Percentiles rank a stretch among this genome's conserved stretches.
These are phyloP conservation scores for Morella rubra DNA, from an alignment of 306 rosid species.

Conservation along the genomic window DNA sequence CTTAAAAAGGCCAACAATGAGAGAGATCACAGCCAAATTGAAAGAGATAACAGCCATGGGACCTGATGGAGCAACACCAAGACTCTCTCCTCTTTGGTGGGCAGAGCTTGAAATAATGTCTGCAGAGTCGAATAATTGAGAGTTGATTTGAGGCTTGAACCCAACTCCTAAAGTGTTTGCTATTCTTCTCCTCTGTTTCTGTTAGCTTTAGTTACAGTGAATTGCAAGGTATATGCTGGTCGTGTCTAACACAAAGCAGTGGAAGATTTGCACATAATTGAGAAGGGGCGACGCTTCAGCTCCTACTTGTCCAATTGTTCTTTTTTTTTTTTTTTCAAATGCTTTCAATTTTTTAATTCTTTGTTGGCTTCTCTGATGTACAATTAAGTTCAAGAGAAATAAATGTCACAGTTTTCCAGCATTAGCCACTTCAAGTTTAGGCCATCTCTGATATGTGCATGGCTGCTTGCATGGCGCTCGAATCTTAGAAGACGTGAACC, in stretches of 20 bases:
- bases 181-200: conserved; percentile 20
- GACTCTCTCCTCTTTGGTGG: conserved; percentile 93
- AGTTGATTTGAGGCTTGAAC: conserved; percentile 20
- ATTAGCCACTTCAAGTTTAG: not conserved
- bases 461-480: no score
- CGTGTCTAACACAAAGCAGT: conserved; percentile 14
- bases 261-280: conserved; percentile 23
- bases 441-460: no score
- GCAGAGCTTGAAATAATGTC: conserved; percentile 87
- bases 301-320: not conserved
- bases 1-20: conserved; percentile 58
- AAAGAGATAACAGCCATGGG: conserved; percentile 66
- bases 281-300: conserved; percentile 4
- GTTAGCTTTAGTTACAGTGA: conserved; percentile 29
- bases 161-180: conserved; percentile 5
- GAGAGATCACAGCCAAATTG: conserved; percentile 52
- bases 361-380: not conserved
- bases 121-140: conserved; percentile 42
- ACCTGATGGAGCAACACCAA: conserved; percentile 79
- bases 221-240: conserved; percentile 13
- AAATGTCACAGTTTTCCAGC: not conserved
- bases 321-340: not conserved
- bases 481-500: no score
- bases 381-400: conserved; percentile 3
- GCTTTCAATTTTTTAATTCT: not conserved